Evolutionary conservation across 371 early-diverging fungal genomes (phyloP).

Genomic region (Encephalitozoon cuniculi): DNA sequence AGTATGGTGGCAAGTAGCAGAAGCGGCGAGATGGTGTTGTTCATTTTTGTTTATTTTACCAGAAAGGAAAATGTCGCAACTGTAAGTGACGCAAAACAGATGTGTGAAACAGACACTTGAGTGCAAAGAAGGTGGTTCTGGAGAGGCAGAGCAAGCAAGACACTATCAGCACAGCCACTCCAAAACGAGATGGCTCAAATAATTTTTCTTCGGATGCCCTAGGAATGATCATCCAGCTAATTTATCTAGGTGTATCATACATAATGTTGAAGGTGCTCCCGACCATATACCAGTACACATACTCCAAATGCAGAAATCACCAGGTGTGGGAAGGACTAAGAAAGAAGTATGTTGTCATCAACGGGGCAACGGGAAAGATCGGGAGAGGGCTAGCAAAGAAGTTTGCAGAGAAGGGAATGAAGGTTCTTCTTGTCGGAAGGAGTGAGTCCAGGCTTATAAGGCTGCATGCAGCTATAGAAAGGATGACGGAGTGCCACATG

Average conservation of each 20-base stretch:
- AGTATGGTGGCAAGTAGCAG: background rate
- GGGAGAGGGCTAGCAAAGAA: slow-evolving; percentile 82
- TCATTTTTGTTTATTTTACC: slow-evolving; percentile 1
- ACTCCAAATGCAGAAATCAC: background rate
- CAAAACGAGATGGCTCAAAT: background rate
- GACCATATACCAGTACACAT: background rate
- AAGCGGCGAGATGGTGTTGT: background rate
- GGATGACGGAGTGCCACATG: slow-evolving; percentile 67
- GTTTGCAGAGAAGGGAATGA: slow-evolving; percentile 73
- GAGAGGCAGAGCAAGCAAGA: background rate
- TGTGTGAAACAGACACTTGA: background rate
- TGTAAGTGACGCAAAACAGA: background rate
- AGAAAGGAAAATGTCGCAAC: background rate
- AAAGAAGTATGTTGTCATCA: slow-evolving; percentile 64
- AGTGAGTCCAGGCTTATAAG: slow-evolving; percentile 71
- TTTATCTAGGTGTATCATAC: background rate
- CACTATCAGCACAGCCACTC: background rate
- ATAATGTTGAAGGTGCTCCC: background rate
- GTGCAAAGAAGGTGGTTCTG: background rate
- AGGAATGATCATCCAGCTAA: background rate
- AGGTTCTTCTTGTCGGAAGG: slow-evolving; percentile 76
- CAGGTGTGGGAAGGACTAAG: slow-evolving; percentile 11
- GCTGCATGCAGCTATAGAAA: slow-evolving; percentile 65
- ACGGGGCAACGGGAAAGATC: slow-evolving; percentile 92
- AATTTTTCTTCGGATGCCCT: background rate